Conservation (phyloP, 2,329 filamentous ascomycete species). For the Fusarium nanum region DNA sequence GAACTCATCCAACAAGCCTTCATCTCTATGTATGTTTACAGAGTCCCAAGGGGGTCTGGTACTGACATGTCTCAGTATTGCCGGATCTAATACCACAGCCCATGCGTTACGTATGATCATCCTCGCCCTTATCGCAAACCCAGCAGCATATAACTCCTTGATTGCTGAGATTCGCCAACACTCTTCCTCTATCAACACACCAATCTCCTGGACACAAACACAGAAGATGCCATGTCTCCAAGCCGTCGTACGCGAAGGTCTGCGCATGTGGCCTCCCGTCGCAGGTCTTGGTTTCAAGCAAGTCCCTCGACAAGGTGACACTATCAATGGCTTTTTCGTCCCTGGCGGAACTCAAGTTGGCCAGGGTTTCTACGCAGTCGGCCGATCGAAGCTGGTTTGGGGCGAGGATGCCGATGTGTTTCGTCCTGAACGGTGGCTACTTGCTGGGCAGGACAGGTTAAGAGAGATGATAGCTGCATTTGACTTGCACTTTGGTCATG, state of each 20-base stretch:
- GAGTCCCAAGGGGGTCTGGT: accelerated
- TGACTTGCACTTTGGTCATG: conserved; percentile 60
- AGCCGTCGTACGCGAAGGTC: conserved; percentile 66
- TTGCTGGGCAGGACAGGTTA: conserved; percentile 48
- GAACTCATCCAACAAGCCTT: conserved; percentile 55
- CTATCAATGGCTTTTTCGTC: conserved; percentile 63
- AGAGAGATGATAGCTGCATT: conserved; percentile 52
- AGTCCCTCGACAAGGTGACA: conserved; percentile 63
- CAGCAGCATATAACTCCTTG: conserved; percentile 55
- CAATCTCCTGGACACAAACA: conserved; percentile 59
- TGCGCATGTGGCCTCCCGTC: conserved; percentile 67
- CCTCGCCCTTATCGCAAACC: conserved; percentile 62
- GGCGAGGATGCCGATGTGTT: conserved; percentile 64
- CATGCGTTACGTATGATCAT: conserved; percentile 64
- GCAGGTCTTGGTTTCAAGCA: conserved; percentile 65
- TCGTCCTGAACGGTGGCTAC: conserved; percentile 66
- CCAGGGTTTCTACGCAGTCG: conserved; percentile 66
- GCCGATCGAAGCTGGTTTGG: conserved; percentile 61
- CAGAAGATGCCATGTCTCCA: conserved; percentile 66
- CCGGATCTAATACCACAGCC: conserved; percentile 70
- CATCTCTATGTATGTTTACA: conserved; percentile 51
- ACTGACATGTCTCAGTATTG: conserved; percentile 56
- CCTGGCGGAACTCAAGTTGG: conserved; percentile 65
- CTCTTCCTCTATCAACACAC: conserved; percentile 49
- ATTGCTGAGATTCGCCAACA: conserved; percentile 59